Evolutionary conservation across 371 early-diverging fungal genomes (phyloP).

Genomic region (Haplosporangium sp.): DNA sequence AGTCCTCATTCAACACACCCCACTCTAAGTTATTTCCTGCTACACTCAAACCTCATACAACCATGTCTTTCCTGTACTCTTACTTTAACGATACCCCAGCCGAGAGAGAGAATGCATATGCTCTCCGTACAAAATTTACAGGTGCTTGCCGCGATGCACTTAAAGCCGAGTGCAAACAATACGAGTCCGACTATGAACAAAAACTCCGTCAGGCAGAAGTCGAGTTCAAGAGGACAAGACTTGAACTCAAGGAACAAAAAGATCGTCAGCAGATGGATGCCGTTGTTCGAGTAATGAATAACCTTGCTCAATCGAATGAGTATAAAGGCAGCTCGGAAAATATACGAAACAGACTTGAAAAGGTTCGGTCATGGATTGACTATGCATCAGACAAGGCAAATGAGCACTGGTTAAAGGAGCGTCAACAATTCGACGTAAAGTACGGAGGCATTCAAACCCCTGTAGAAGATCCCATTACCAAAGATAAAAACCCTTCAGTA

Average conservation of each 20-base stretch:
- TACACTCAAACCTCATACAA: background rate
- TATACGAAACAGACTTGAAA: background rate
- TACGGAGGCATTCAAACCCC: background rate
- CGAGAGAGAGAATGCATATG: background rate
- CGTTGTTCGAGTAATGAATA: background rate
- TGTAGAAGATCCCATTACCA: background rate
- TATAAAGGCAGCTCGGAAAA: background rate
- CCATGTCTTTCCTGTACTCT: background rate
- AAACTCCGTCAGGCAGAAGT: background rate
- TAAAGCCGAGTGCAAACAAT: constrained; percentile 1
- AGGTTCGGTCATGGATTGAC: background rate
- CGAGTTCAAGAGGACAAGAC: background rate
- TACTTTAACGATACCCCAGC: background rate
- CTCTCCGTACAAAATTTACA: background rate
- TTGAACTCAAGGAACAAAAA: constrained; percentile 1
- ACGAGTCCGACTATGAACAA: background rate
- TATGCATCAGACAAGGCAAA: constrained; percentile 1
- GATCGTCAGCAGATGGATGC: constrained; percentile 7
- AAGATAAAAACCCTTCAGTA: background rate
- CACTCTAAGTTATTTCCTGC: too few relatives aligned
- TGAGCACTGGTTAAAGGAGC: background rate
- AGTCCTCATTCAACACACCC: too few relatives aligned
- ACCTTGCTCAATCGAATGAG: background rate
- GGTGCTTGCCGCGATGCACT: background rate
- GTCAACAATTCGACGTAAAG: constrained; percentile 1